Evolutionary conservation across 163 green algal genomes (phyloP).

Genomic region (Scenedesmus sp.): DNA sequence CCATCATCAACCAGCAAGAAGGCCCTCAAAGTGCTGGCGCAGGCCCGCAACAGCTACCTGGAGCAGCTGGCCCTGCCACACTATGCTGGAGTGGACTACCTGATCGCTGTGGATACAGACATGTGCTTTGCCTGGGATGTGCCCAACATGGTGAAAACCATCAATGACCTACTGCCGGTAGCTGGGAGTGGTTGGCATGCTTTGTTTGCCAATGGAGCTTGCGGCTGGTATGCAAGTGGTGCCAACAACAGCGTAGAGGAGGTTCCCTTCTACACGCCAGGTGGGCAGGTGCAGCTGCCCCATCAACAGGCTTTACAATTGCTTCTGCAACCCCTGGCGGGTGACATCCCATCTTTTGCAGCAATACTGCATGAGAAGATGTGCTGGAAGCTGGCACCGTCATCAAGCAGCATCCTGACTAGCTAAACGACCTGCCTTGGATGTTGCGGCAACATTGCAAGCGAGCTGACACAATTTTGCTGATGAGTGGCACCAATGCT

Average conservation of each 20-base stretch:
- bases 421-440: too few relatives aligned
- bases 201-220: neutral
- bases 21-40: neutral
- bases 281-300: neutral
- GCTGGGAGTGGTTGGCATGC: neutral
- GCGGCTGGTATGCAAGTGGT: neutral
- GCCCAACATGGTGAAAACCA: neutral
- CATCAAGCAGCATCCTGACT: too few relatives aligned
- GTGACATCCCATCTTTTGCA: too few relatives aligned
- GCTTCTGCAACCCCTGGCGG: too few relatives aligned
- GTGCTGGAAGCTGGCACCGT: too few relatives aligned
- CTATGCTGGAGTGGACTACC: neutral
- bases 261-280: neutral
- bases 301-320: neutral
- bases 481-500: too few relatives aligned
- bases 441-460: too few relatives aligned
- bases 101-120: neutral
- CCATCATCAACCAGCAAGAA: neutral
- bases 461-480: too few relatives aligned
- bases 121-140: neutral
- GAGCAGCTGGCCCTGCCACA: neutral
- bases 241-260: neutral
- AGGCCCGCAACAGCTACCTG: neutral
- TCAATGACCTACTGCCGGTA: neutral
- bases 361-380: too few relatives aligned